Conservation (phyloP, 495 filamentous ascomycete genomes). For the Aspergillus cristatus region DNA sequence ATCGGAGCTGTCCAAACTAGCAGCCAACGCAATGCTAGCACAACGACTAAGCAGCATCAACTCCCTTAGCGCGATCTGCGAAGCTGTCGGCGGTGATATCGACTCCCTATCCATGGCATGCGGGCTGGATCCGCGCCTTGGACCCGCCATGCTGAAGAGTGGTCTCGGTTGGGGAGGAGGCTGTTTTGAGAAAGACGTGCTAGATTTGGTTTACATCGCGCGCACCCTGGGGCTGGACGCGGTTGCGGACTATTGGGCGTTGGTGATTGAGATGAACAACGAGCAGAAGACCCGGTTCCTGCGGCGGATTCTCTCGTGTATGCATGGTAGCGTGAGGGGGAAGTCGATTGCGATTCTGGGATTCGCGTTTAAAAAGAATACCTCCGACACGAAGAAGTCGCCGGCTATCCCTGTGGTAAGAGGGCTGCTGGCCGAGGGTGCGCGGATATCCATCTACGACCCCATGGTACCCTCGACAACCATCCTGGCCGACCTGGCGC, state of each 20-base stretch:
- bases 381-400: conserved; percentile 62
- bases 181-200: conserved; percentile 74
- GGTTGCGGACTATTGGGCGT: conserved; percentile 64
- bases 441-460: conserved; percentile 59
- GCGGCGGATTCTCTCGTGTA: conserved; percentile 45
- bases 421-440: conserved; percentile 50
- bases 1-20: conserved; percentile 67
- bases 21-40: conserved; percentile 70
- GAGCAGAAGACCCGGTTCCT: conserved; percentile 58
- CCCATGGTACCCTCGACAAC: conserved; percentile 46
- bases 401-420: conserved; percentile 58
- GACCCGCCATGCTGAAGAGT: conserved; percentile 58
- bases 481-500: conserved; percentile 24
- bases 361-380: conserved; percentile 72
- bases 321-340: conserved; percentile 56
- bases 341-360: conserved; percentile 68
- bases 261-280: conserved; percentile 65
- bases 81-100: conserved; percentile 64
- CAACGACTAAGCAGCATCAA: conserved; percentile 78
- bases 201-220: conserved; percentile 65
- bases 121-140: conserved; percentile 60
- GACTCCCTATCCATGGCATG: conserved; percentile 58
- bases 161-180: conserved; percentile 64
- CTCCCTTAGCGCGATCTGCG: conserved; percentile 66
- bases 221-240: conserved; percentile 55